Conservation (phyloP, 768 basidiomycete genomes). For the Boletus coccyginus region DNA sequence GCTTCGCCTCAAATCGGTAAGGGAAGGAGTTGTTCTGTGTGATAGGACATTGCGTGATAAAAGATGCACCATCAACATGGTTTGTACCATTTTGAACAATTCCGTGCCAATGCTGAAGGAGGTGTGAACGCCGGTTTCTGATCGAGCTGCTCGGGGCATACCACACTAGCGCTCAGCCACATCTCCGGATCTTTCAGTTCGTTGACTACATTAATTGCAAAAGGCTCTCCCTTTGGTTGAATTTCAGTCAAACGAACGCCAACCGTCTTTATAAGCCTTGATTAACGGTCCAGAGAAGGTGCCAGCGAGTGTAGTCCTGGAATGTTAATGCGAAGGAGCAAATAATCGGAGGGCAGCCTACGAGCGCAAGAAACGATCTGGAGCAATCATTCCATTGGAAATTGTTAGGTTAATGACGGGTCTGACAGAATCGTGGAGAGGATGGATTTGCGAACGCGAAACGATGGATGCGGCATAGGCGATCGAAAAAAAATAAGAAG, state of each 20-base stretch:
- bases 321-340: not conserved
- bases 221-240: slow-evolving; percentile 35
- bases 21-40: slow-evolving; percentile 21
- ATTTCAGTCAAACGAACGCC: not conserved
- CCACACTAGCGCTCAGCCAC: slow-evolving; percentile 49
- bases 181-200: slow-evolving; percentile 44
- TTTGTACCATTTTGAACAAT: slow-evolving; percentile 43
- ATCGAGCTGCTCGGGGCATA: slow-evolving; percentile 1
- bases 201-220: slow-evolving; percentile 46
- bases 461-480: slow-evolving; percentile 20
- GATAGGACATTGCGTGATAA: slow-evolving; percentile 36
- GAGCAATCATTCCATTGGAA: slow-evolving; percentile 39
- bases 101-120: slow-evolving; percentile 54
- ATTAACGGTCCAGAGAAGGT: slow-evolving; percentile 49
- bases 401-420: slow-evolving; percentile 33
- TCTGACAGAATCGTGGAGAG: slow-evolving; percentile 12
- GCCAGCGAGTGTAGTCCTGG: slow-evolving; percentile 33
- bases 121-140: not conserved
- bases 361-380: slow-evolving; percentile 50
- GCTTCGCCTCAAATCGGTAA: slow-evolving; percentile 14
- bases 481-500: slow-evolving; percentile 2
- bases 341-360: slow-evolving; percentile 19
- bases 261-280: slow-evolving; percentile 29
- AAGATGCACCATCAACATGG: slow-evolving; percentile 44
- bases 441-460: slow-evolving; percentile 4